phyloP scores from a whole-genome alignment of 1,284 basidiomycete species.

The Mycena citricolor region DNA sequence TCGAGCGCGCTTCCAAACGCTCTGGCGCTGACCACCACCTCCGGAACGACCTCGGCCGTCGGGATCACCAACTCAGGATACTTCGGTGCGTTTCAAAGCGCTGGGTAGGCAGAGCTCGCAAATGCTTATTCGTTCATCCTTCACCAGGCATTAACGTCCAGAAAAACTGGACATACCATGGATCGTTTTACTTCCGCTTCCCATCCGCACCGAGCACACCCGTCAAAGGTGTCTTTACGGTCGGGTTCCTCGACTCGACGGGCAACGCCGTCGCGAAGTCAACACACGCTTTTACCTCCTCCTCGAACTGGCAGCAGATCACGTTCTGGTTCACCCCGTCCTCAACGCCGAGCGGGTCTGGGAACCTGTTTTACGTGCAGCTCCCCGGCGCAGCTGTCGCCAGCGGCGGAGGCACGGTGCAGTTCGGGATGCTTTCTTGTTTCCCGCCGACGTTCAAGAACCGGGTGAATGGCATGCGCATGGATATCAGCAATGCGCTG shows the following conservation, averaged over 20 bases:
- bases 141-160: conserved; percentile 50
- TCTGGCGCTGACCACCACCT: conserved; percentile 51
- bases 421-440: conserved; percentile 66
- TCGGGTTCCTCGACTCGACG: no score
- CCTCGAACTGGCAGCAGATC: conserved; percentile 55
- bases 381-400: no score
- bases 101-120: no score
- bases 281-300: no score
- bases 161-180: conserved; percentile 56
- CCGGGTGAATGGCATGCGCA: conserved; percentile 61
- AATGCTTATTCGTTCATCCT: no score
- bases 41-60: conserved; percentile 43
- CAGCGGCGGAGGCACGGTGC: conserved; percentile 49
- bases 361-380: no score
- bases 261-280: no score
- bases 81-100: conserved; percentile 41
- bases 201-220: no score
- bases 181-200: conserved; percentile 66
- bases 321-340: conserved; percentile 43
- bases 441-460: conserved; percentile 74
- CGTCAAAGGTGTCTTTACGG: no score
- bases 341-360: no score
- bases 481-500: conserved; percentile 54
- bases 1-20: conserved; percentile 66
- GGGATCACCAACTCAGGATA: conserved; percentile 65